Evolutionary conservation across 805 yeast species (phyloP).

Genomic region (Wickerhamomyces rabaulensis): DNA sequence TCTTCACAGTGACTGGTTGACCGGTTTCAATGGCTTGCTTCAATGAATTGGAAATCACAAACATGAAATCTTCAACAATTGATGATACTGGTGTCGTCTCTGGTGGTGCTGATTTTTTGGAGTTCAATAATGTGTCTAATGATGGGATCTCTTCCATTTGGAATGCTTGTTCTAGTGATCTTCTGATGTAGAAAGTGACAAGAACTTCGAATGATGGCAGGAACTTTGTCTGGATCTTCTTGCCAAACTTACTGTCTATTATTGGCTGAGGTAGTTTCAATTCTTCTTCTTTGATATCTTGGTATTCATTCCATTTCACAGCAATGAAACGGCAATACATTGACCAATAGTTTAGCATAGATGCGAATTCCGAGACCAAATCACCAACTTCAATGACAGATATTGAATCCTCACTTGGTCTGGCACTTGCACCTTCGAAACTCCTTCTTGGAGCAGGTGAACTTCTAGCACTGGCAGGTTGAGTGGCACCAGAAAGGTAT

Average conservation of each 20-base stretch:
- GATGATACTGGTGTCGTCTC: constrained; percentile 72
- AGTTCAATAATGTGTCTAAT: constrained; percentile 29
- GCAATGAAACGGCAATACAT: constrained; percentile 70
- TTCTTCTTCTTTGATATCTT: constrained; percentile 19
- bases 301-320: constrained; percentile 55
- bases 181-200: constrained; percentile 60
- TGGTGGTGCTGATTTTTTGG: constrained; percentile 29
- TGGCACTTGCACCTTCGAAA: constrained; percentile 26
- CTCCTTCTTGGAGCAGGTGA: constrained; percentile 21
- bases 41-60: constrained; percentile 65
- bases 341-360: constrained; percentile 82
- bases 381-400: constrained; percentile 66
- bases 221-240: constrained; percentile 47
- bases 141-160: constrained; percentile 76
- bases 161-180: constrained; percentile 78
- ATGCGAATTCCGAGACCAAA: constrained; percentile 61
- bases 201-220: constrained; percentile 61
- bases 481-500: constrained; percentile 15
- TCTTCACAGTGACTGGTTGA: constrained; percentile 47
- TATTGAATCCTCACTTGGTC: constrained; percentile 31
- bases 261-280: constrained; percentile 48
- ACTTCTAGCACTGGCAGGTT: constrained; percentile 7
- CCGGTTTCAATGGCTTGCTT: constrained; percentile 70
- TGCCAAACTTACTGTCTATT: constrained; percentile 45
- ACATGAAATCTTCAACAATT: constrained; percentile 77